These are phyloP conservation scores for Laetiporus sulphureus DNA, from an alignment of 1,284 basidiomycete species.

Conservation along the genomic window DNA sequence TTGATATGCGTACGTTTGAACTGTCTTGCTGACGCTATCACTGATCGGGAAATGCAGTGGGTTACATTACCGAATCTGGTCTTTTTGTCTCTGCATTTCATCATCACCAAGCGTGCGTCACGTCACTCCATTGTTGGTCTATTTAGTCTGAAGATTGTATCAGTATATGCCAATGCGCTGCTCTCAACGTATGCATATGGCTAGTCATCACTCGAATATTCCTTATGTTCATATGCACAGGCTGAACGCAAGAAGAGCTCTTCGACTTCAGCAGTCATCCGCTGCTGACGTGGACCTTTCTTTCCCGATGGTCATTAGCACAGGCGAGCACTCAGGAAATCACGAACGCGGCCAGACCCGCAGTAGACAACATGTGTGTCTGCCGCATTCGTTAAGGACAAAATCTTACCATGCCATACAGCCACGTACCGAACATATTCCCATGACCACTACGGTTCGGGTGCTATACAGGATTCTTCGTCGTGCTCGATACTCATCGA, in stretches of 20 bases:
- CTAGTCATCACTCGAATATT: no score
- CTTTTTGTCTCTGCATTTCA: neutral
- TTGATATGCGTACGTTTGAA: constrained; percentile 43
- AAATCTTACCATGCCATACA: neutral
- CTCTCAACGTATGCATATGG: constrained; percentile 33
- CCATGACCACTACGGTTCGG: constrained; percentile 1
- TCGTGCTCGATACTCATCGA: neutral
- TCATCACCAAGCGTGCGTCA: constrained; percentile 35
- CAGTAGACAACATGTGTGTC: neutral
- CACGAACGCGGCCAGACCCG: neutral
- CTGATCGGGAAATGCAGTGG: no score
- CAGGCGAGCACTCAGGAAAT: neutral
- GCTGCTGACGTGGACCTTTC: constrained; percentile 22
- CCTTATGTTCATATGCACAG: no score
- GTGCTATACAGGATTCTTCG: neutral
- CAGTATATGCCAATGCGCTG: constrained; percentile 38
- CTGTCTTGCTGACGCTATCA: no score
- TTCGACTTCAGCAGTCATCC: constrained; percentile 21
- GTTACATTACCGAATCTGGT: no score
- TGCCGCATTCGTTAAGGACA: neutral
- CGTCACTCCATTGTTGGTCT: neutral
- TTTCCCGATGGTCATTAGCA: constrained; percentile 22
- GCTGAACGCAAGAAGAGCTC: constrained; percentile 24
- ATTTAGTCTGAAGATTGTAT: neutral
- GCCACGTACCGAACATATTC: neutral